Evolutionary conservation across 2,329 filamentous ascomycete genomes (phyloP).

Genomic region (Cladophialophora yegresii): DNA sequence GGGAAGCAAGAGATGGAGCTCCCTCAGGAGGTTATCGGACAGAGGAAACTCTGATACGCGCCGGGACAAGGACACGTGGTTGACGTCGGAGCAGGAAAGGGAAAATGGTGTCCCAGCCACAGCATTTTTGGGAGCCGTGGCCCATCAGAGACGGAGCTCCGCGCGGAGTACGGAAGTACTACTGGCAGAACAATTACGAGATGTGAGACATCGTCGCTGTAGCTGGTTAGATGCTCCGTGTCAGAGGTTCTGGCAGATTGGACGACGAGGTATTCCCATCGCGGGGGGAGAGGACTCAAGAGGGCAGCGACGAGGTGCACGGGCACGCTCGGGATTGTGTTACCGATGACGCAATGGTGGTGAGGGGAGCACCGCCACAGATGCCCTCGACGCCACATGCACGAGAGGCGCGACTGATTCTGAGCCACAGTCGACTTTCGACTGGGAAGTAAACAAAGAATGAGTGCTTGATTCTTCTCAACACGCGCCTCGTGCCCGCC

Average conservation of each 20-base stretch:
- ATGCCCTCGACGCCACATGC: not conserved
- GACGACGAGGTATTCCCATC: not conserved
- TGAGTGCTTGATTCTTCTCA: not conserved
- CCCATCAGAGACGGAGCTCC: not conserved
- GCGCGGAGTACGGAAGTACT: not conserved
- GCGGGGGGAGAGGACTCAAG: not conserved
- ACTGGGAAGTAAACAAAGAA: not conserved
- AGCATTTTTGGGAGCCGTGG: not conserved
- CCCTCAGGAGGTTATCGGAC: not conserved
- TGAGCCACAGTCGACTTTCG: not conserved
- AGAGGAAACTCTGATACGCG: not conserved
- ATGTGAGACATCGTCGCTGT: not conserved
- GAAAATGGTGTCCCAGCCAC: not conserved
- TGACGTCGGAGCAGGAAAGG: not conserved
- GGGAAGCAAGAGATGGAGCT: not conserved
- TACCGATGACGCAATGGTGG: not conserved
- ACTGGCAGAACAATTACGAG: slow-evolving; percentile 3
- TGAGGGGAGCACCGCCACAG: not conserved
- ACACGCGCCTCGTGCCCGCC: not conserved
- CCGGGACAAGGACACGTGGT: slow-evolving; percentile 4
- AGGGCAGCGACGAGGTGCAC: no score
- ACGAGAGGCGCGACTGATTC: not conserved
- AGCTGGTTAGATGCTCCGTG: not conserved
- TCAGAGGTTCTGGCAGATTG: not conserved
- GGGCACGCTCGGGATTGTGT: not conserved